A percentile compares a stretch with the other conserved stretches of the same genome.
Conservation (phyloP, 108 stramenopile species). For the Nannochloropsis gaditana region DNA sequence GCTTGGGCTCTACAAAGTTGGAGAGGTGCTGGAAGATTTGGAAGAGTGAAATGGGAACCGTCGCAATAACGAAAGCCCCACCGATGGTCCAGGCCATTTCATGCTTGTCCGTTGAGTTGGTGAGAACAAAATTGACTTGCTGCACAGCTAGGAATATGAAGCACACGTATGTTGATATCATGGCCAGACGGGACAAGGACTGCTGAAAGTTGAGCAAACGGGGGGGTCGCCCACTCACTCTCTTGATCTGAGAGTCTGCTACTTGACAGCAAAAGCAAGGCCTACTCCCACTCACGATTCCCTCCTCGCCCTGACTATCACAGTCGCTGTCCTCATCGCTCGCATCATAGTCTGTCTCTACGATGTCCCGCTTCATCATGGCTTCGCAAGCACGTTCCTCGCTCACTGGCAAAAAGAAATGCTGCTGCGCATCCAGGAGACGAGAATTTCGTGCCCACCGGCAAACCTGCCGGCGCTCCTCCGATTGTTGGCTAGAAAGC, state of each 20-base stretch:
- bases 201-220: slow-evolving; percentile 4
- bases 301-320: not conserved
- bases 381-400: not conserved
- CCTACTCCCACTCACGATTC: not conserved
- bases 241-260: not conserved
- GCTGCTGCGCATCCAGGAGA: too few relatives aligned
- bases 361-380: slow-evolving; percentile 19
- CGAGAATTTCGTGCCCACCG: too few relatives aligned
- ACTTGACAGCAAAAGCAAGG: slow-evolving; percentile 20
- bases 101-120: slow-evolving; percentile 26
- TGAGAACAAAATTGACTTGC: slow-evolving; percentile 33
- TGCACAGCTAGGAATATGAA: slow-evolving; percentile 27
- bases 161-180: slow-evolving; percentile 29
- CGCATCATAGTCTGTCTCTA: slow-evolving; percentile 16
- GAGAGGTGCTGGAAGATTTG: slow-evolving; percentile 50
- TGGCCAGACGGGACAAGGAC: slow-evolving; percentile 14
- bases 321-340: slow-evolving; percentile 9
- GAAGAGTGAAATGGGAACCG: slow-evolving; percentile 39
- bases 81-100: slow-evolving; percentile 43
- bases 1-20: slow-evolving; percentile 49
- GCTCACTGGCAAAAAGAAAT: not conserved
- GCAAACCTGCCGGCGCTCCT: too few relatives aligned
- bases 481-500: too few relatives aligned
- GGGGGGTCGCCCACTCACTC: slow-evolving; percentile 4
- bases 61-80: slow-evolving; percentile 39